Evolutionary conservation across 1,284 basidiomycete genomes (phyloP), one percentile per base, ranked within the genome.

Genomic region (Erythrobasidium hasegawianum): DNA sequence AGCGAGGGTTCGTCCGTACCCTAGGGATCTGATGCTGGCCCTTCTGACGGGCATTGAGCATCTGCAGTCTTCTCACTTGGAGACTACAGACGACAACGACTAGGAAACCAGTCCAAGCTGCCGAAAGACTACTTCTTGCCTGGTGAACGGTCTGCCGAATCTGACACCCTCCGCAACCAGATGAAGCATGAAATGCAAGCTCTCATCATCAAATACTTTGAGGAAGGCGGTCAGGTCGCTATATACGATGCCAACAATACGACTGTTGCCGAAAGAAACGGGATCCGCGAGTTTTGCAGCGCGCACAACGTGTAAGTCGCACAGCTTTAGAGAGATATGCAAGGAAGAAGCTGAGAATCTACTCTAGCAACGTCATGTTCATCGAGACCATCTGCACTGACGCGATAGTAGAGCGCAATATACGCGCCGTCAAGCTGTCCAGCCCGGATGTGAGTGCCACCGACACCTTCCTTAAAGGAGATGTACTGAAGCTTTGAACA

Each of bases 201-300:
- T 74, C 81, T 87, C 59, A 92, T 98, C 50, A 87, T 86, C 83
- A 86, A 92, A 68, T 96, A 89, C 78, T 98, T 96, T 79, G 81
- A 81, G 1, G 78, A 82, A 56, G 79, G 81, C 2, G 94, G 94
- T 0, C 95, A 99, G 77, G 94, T 98, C 16, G 91, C 95, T 38
- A 94, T 99, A 69, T 98, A 97, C 79, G 96, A 99, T 76, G 96
- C 96, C n/a, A 98, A 98, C 71, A 97, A 98, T 74, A 91, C 92
- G 1, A 86, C 85, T 10, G 81, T 82, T 53, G 82, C 81, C 49
- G 82, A 83, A 40, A 81, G 96, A 57, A 84, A 87, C 69, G 81
- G 80, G 16, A 79, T 96, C 40, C 86, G 87, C 1, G 86, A 93
- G 77, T 90, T 58, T n/a, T 65, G 62, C 41, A 56, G 16, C n/a